Base-by-base conservation (phyloP, 495 filamentous ascomycete species). In the Penicillium longicatenatum region DNA sequence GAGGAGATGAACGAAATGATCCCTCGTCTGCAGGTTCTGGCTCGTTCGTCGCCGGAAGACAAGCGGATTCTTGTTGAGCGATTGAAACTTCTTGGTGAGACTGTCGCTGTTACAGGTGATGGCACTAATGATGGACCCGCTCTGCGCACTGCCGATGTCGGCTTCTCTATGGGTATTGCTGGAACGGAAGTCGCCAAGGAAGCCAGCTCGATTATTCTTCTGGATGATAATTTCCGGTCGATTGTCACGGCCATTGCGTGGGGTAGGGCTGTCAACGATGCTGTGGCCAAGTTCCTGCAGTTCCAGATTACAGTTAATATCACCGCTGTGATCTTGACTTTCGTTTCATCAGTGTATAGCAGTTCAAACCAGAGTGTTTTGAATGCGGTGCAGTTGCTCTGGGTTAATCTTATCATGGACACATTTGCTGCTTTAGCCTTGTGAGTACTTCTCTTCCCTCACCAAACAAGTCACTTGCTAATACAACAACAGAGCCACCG, bases 391-490 rank as follows among this genome's bases (percentile, higher is more conserved):
- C 91, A 96, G 74, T 79, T 96, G 22, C 81, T 96, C 16, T 96
- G 91, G 91, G 89, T 96, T 60, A 96, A 96, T 61, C 78, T 96
- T 58, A 95, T 96, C 70, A 96, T 96, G 92, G 91, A 96, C 61
- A 94, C 91, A 0, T 90, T 96, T 59, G 91, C 91, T 24, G 91
- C 91, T 16, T 78, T 96, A 14, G 91, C 91, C 26, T 79, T 96
- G 64, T 72, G 58, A 64, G 70, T 61, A 37, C 46, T 30, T 21
- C 8, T 39, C 26, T 51, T 10, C 5, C 3, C 17, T 10, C 2
- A 11, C 8, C 17, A 17, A 45, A 6, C 9, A 14, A 12, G 20
- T 44, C 17, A 42, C 24, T 47, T 16, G 22, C 60, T 69, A 59
- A 64, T 48, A 20, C 11, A 29, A 17, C 21, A 35, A 51, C 61